Evolutionary conservation across 352 stramenopile species (phyloP), one percentile per base, ranked within the genome.

Genomic region (Hyaloperonospora arabidopsidis): DNA sequence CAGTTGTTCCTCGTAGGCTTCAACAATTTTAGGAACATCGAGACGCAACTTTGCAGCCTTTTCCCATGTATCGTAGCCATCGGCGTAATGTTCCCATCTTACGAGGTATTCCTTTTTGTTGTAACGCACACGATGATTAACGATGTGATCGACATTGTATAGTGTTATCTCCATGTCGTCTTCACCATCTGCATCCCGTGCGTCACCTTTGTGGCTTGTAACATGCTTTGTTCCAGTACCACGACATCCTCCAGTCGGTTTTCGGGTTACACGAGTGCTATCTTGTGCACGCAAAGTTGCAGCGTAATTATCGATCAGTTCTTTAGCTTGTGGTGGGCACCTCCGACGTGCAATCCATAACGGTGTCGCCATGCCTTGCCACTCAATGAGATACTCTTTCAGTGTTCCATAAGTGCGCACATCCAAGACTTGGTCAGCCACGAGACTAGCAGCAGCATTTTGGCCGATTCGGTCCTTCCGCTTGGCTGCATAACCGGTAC

Each of bases 21-120:
- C 46, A 5, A 87, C 75, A 23, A 87, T 64, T 1, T 72, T 63
- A 2, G 68, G 61, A 0, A 87, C 75, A 47, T 89, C 70, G 7
- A 38, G 43, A 18, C 74, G 72, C 15, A 87, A 60, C 52, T 78
- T 76, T 2, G 63, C 35, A 1, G 66, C 75, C 19, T 63, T 32
- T 46, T 89, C 76, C 76, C 76, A 89, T 21, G 76, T 87, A 59
- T 89, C 79, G 41, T 84, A 68, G 35, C 67, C 74, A 22, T 67
- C 67, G 36, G 76, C 65, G 57, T 87, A 89, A 25, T 70, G 72
- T 45, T 87, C 76, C 76, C 79, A 89, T 38, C 74, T 72, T 2
- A 89, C 76, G 0, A 78, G 54, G 48, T 87, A 89, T 54, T 84
- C 49, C 17, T 72, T 74, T 49, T 68, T 78, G 29, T 63, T 61